Conservation (phyloP, 768 basidiomycete species). For the Rhodotorula kratochvilovae region DNA sequence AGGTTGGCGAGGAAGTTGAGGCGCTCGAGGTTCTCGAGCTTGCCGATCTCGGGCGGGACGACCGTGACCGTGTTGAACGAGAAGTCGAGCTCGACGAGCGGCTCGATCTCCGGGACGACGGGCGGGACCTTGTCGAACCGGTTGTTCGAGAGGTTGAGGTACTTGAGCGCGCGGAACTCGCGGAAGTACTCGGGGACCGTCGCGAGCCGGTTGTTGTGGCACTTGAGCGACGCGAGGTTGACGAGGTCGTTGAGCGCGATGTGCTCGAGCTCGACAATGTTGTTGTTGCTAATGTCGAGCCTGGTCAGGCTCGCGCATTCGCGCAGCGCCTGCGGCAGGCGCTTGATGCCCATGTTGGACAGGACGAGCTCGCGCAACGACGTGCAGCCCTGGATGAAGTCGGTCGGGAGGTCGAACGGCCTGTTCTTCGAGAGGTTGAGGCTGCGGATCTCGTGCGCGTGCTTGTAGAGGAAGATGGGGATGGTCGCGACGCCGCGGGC, state of each 20-base stretch:
- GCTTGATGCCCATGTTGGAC: slow-evolving; percentile 89
- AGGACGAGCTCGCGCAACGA: slow-evolving; percentile 77
- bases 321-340: slow-evolving; percentile 76
- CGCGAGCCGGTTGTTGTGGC: slow-evolving; percentile 89
- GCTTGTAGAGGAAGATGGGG: slow-evolving; percentile 76
- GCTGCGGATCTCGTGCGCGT: slow-evolving; percentile 74
- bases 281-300: slow-evolving; percentile 85
- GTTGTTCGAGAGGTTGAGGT: slow-evolving; percentile 93
- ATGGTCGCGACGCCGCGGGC: slow-evolving; percentile 77
- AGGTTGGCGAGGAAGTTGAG: slow-evolving; percentile 83
- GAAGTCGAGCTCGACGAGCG: slow-evolving; percentile 79
- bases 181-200: slow-evolving; percentile 80
- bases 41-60: slow-evolving; percentile 73
- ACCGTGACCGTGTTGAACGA: slow-evolving; percentile 87
- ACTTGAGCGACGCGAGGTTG: slow-evolving; percentile 62
- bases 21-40: slow-evolving; percentile 62
- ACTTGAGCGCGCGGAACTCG: slow-evolving; percentile 63
- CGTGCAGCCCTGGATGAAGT: slow-evolving; percentile 86
- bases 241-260: slow-evolving; percentile 73
- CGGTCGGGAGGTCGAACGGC: slow-evolving; percentile 90
- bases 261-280: slow-evolving; percentile 81
- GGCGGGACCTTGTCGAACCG: slow-evolving; percentile 72
- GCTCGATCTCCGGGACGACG: slow-evolving; percentile 66
- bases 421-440: slow-evolving; percentile 90
- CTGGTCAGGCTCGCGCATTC: slow-evolving; percentile 68